These are phyloP conservation scores for Excoecaria agallocha DNA, from an alignment of 345 rosid genomes.

Conservation along the genomic window DNA sequence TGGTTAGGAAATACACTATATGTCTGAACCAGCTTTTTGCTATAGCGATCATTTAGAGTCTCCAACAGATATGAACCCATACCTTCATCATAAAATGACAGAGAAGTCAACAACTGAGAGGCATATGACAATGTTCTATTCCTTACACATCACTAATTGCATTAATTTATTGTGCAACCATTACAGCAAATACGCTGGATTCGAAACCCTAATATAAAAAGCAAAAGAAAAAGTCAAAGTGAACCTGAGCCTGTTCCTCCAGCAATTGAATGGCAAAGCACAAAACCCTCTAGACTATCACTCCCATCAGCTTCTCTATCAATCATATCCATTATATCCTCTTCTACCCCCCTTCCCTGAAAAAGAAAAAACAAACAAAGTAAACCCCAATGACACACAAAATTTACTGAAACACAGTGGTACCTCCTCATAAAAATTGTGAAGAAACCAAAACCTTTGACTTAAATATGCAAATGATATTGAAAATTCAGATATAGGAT, in stretches of 20 bases:
- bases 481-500: not conserved
- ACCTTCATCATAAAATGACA: conserved; percentile 49
- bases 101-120: conserved; percentile 5
- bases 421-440: not conserved
- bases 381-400: conserved; percentile 4
- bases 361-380: conserved; percentile 18
- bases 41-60: conserved; percentile 92
- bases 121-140: not conserved
- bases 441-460: not conserved
- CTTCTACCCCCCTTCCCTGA: conserved; percentile 93
- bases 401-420: not conserved
- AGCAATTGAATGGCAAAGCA: conserved; percentile 91
- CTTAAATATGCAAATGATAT: not conserved
- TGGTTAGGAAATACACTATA: conserved; percentile 98
- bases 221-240: not conserved
- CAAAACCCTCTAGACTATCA: conserved; percentile 97
- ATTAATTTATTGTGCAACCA: not conserved
- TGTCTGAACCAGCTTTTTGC: conserved; percentile 98
- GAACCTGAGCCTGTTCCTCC: conserved; percentile 99
- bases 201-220: not conserved
- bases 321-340: conserved; percentile 98
- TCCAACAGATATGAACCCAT: conserved; percentile 98
- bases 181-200: not conserved
- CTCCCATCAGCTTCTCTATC: conserved; percentile 99
- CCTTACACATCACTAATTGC: not conserved